Conservation (phyloP, 768 basidiomycete species). For the Tricholoma sp. region DNA sequence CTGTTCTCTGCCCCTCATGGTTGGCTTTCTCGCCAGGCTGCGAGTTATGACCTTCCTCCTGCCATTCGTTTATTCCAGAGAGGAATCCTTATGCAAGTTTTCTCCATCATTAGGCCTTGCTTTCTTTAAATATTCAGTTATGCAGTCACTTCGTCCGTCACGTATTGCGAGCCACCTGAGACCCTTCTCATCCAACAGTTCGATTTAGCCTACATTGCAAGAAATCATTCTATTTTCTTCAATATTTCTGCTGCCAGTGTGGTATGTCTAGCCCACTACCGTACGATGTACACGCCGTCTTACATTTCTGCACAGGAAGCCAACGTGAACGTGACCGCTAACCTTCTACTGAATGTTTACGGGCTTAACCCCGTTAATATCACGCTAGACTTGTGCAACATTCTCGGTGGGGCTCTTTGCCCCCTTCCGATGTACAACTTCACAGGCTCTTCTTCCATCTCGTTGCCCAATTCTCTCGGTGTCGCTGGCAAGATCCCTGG, state of each 20-base stretch:
- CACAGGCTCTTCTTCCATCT: constrained; percentile 69
- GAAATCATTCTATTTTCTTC: constrained; percentile 73
- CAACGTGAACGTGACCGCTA: constrained; percentile 77
- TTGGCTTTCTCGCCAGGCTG: constrained; percentile 62
- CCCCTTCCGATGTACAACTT: constrained; percentile 82
- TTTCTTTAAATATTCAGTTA: constrained; percentile 11
- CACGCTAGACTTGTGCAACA: constrained; percentile 80
- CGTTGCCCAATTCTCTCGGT: constrained; percentile 54
- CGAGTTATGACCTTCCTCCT: constrained; percentile 46
- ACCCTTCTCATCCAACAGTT: constrained; percentile 76
- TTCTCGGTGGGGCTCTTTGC: constrained; percentile 78
- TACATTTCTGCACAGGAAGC: constrained; percentile 41
- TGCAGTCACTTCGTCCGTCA: constrained; percentile 81
- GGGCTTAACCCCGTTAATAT: constrained; percentile 78
- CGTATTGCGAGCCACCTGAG: constrained; percentile 80
- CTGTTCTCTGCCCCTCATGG: neutral
- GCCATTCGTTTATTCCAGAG: constrained; percentile 39
- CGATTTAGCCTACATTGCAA: constrained; percentile 63
- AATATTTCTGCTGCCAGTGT: constrained; percentile 85
- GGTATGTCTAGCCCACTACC: constrained; percentile 41
- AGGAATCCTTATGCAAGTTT: constrained; percentile 58
- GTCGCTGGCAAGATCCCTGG: constrained; percentile 57
- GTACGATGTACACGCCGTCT: neutral
- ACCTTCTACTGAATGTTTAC: constrained; percentile 82
- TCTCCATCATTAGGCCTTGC: constrained; percentile 1